phyloP scores from a whole-genome alignment of 2,329 filamentous ascomycete genomes.

The Colletotrichum sidae region DNA sequence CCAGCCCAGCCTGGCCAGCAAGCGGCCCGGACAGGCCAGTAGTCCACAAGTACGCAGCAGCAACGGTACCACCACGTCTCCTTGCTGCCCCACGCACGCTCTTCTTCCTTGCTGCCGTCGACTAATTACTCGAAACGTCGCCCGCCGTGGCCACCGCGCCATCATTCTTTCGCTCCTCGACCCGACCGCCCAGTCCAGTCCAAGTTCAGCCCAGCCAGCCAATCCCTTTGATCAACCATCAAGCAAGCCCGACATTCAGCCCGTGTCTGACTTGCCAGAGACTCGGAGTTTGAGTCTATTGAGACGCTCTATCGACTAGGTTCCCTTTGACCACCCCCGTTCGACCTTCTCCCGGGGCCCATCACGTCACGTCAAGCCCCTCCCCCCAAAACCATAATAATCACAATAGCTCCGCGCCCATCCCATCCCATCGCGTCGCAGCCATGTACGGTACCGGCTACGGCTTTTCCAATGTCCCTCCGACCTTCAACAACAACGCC shows the following conservation, averaged over 20 bases:
- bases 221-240: slow-evolving; percentile 1
- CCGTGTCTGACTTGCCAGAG: slow-evolving; percentile 22
- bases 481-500: slow-evolving; percentile 62
- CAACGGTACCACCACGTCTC: slow-evolving; percentile 24
- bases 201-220: slow-evolving; percentile 27
- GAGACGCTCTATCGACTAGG: slow-evolving; percentile 28
- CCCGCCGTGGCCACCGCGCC: slow-evolving; percentile 28
- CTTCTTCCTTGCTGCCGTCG: slow-evolving; percentile 32
- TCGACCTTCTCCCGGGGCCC: slow-evolving; percentile 19
- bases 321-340: slow-evolving; percentile 19
- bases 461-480: slow-evolving; percentile 65
- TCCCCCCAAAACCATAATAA: slow-evolving; percentile 37
- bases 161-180: slow-evolving; percentile 1
- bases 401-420: slow-evolving; percentile 33
- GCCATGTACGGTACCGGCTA: slow-evolving; percentile 68
- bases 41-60: slow-evolving; percentile 1
- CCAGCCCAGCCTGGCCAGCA: slow-evolving; percentile 12
- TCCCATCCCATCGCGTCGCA: slow-evolving; percentile 32
- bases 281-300: slow-evolving; percentile 32
- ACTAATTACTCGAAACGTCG: slow-evolving; percentile 25
- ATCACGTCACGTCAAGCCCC: slow-evolving; percentile 21
- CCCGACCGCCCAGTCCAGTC: slow-evolving; percentile 28
- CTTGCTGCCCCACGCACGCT: slow-evolving; percentile 21
- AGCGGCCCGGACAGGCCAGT: slow-evolving; percentile 29
- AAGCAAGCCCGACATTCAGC: slow-evolving; percentile 15